phyloP scores from a whole-genome alignment of 805 yeast genomes.

The Ascoidea tarda region DNA sequence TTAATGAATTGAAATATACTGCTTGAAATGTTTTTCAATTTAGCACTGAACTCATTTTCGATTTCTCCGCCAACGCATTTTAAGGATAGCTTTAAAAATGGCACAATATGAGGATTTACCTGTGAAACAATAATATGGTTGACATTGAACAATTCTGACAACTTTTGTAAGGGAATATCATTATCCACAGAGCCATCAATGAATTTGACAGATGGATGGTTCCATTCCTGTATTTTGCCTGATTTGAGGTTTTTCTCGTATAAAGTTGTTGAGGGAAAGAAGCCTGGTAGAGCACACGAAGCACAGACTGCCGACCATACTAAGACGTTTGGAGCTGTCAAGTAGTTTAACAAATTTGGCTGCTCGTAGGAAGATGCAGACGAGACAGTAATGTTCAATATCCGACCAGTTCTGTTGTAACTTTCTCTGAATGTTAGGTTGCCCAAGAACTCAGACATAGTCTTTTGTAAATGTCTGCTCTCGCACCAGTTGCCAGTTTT shows the following conservation, averaged over 20 bases:
- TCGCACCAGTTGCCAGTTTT: constrained; percentile 89
- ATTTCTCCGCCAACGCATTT: constrained; percentile 58
- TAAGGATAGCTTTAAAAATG: constrained; percentile 57
- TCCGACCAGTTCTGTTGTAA: constrained; percentile 83
- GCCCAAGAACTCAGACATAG: constrained; percentile 72
- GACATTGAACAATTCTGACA: constrained; percentile 94
- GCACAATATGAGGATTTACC: constrained; percentile 93
- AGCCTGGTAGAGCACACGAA: constrained; percentile 86
- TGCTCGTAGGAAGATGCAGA: constrained; percentile 87
- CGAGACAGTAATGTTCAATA: constrained; percentile 88
- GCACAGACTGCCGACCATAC: constrained; percentile 89
- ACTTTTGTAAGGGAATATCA: constrained; percentile 79
- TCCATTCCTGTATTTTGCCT: constrained; percentile 70
- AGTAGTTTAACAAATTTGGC: constrained; percentile 65
- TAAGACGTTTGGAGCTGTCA: constrained; percentile 70
- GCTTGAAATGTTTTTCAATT: constrained; percentile 35
- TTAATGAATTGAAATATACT: constrained; percentile 43
- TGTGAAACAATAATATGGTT: constrained; percentile 97
- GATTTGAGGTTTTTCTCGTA: constrained; percentile 72
- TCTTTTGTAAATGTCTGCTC: constrained; percentile 49
- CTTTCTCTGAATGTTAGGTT: constrained; percentile 91
- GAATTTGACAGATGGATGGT: constrained; percentile 59
- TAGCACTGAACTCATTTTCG: constrained; percentile 44
- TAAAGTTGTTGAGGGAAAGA: constrained; percentile 76
- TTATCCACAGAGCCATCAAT: constrained; percentile 96